These are phyloP conservation scores for Nicotiana otophora DNA, from an alignment of 257 asterid genomes.

Conservation along the genomic window DNA sequence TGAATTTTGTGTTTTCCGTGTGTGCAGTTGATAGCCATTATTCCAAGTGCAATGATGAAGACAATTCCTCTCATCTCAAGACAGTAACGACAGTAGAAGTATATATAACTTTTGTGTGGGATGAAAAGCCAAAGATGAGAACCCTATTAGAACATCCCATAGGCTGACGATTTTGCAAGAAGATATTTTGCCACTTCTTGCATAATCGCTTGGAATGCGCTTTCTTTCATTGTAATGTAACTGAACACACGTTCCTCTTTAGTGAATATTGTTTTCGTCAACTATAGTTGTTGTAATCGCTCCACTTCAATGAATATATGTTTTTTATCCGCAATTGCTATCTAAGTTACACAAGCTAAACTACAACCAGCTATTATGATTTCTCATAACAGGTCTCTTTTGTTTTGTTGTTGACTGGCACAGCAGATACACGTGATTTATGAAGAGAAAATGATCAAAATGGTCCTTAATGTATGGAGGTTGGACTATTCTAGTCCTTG, in stretches of 20 bases:
- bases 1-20: not conserved
- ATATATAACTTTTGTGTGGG: not conserved
- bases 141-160: not conserved
- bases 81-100: not conserved
- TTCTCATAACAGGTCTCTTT: no score
- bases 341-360: not conserved
- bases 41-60: conserved; percentile 20
- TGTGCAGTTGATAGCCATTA: conserved; percentile 21
- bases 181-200: not conserved
- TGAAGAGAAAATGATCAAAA: no score
- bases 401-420: no score
- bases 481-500: no score
- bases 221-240: not conserved
- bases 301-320: not conserved
- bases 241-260: not conserved
- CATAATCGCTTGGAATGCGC: not conserved
- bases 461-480: no score
- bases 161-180: not conserved
- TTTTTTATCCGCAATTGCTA: not conserved
- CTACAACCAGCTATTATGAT: no score
- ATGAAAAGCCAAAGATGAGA: not conserved
- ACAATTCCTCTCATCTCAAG: not conserved
- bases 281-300: not conserved
- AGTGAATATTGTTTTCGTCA: not conserved
- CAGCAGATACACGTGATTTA: no score